Evolutionary conservation across 805 yeast genomes (phyloP).

Genomic region (Metschnikowia reukaufii): DNA sequence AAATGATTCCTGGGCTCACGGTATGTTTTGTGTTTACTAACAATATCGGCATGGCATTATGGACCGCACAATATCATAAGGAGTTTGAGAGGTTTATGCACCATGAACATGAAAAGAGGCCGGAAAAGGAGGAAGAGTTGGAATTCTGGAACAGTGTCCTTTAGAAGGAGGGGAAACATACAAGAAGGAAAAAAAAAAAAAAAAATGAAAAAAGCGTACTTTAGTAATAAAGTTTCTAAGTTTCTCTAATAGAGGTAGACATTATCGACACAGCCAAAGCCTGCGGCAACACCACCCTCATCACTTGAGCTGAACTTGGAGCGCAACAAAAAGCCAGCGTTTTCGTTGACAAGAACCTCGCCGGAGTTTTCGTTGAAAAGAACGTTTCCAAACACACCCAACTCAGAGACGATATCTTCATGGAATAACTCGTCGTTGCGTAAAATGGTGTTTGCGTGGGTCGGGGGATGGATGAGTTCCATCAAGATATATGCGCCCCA

Average conservation of each 20-base stretch:
- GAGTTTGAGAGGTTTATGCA: slow-evolving; percentile 7
- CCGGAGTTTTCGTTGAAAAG: slow-evolving; percentile 68
- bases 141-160: slow-evolving; percentile 4
- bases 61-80: slow-evolving; percentile 49
- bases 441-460: slow-evolving; percentile 64
- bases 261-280: slow-evolving; percentile 95
- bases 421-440: slow-evolving; percentile 59
- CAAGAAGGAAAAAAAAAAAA: too few relatives aligned
- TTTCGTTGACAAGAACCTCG: slow-evolving; percentile 57
- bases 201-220: too few relatives aligned
- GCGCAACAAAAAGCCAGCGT: slow-evolving; percentile 83
- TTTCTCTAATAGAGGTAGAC: slow-evolving; percentile 49
- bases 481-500: slow-evolving; percentile 93
- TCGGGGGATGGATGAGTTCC: slow-evolving; percentile 87
- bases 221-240: not conserved
- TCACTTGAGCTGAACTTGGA: slow-evolving; percentile 75
- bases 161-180: not conserved
- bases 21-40: slow-evolving; percentile 58
- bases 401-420: slow-evolving; percentile 85
- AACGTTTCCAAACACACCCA: slow-evolving; percentile 86
- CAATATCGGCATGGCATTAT: slow-evolving; percentile 61
- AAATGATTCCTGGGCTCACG: slow-evolving; percentile 53
- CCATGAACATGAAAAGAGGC: not conserved
- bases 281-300: slow-evolving; percentile 99
- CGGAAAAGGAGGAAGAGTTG: slow-evolving; percentile 4